phyloP scores from a whole-genome alignment of 257 asterid species.

The Solanum phureja region DNA sequence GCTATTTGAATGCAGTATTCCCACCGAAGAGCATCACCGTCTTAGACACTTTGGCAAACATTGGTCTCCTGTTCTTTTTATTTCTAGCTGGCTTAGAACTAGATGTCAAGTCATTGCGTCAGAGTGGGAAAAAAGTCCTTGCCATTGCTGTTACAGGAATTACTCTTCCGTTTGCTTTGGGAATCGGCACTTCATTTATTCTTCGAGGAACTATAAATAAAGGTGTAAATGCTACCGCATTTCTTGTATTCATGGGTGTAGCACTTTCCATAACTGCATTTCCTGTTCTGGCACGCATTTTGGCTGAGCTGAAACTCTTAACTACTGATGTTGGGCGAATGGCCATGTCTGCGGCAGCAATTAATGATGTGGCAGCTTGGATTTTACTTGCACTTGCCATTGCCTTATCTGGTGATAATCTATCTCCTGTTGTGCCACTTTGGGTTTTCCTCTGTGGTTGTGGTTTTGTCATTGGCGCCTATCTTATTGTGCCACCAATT shows the following conservation, averaged over 20 bases:
- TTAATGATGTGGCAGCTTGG: constrained; percentile 87
- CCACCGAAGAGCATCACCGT: constrained; percentile 60
- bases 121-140: constrained; percentile 52
- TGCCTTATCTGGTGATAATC: constrained; percentile 51
- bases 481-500: constrained; percentile 29
- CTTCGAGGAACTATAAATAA: constrained; percentile 38
- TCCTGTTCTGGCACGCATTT: constrained; percentile 75
- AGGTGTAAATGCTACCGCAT: constrained; percentile 34
- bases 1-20: constrained; percentile 42
- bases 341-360: constrained; percentile 93
- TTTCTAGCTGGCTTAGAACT: constrained; percentile 73
- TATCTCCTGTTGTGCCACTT: constrained; percentile 39
- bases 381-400: constrained; percentile 68
- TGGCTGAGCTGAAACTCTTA: constrained; percentile 72
- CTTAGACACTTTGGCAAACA: constrained; percentile 69
- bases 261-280: constrained; percentile 85
- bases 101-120: constrained; percentile 33
- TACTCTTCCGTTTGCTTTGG: constrained; percentile 54
- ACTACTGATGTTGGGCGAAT: constrained; percentile 68
- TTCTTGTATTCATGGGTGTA: constrained; percentile 76
- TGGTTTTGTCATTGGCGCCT: constrained; percentile 32
- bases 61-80: constrained; percentile 71
- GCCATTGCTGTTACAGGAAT: constrained; percentile 73
- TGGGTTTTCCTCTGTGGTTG: constrained; percentile 65
- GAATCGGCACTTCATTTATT: constrained; percentile 57